These are phyloP conservation scores for Eucalyptus sideroxylon DNA, from an alignment of 345 rosid species.

Conservation along the genomic window DNA sequence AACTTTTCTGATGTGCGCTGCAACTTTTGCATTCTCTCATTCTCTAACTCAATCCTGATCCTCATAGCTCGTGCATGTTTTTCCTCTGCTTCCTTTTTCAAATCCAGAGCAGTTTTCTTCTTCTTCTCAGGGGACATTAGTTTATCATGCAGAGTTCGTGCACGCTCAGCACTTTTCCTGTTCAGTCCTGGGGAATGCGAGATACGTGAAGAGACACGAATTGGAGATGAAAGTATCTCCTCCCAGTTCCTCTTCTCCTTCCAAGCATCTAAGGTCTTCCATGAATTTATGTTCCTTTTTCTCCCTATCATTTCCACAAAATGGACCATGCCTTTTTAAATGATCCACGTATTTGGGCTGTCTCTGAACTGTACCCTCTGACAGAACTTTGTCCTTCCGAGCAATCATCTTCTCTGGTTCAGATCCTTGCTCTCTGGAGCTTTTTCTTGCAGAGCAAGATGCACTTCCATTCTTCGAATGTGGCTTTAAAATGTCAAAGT, in stretches of 20 bases:
- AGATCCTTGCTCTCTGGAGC: slow-evolving; percentile 27
- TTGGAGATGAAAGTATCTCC: slow-evolving; percentile 62
- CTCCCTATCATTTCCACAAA: slow-evolving; percentile 40
- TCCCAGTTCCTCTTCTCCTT: slow-evolving; percentile 78
- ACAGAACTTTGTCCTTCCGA: slow-evolving; percentile 28
- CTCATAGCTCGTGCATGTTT: slow-evolving; percentile 73
- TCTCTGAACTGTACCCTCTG: slow-evolving; percentile 21
- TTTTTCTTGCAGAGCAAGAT: slow-evolving; percentile 23
- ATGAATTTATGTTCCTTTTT: slow-evolving; percentile 31
- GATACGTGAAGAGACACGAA: slow-evolving; percentile 41
- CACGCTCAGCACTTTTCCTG: slow-evolving; percentile 65
- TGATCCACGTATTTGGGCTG: slow-evolving; percentile 23
- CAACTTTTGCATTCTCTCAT: slow-evolving; percentile 64
- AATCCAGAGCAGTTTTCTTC: slow-evolving; percentile 58
- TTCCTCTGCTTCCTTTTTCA: slow-evolving; percentile 68
- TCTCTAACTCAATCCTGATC: slow-evolving; percentile 64
- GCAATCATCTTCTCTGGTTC: slow-evolving; percentile 25
- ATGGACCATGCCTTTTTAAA: slow-evolving; percentile 17
- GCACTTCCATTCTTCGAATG: slow-evolving; percentile 17
- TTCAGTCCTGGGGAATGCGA: slow-evolving; percentile 56
- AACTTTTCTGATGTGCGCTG: slow-evolving; percentile 71
- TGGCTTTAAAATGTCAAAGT: slow-evolving; percentile 6
- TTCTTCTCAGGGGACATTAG: slow-evolving; percentile 73
- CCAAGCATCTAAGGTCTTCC: slow-evolving; percentile 76
- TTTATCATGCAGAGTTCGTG: slow-evolving; percentile 53